Conservation (phyloP, 306 rosid species). For the Styphnolobium japonicum region DNA sequence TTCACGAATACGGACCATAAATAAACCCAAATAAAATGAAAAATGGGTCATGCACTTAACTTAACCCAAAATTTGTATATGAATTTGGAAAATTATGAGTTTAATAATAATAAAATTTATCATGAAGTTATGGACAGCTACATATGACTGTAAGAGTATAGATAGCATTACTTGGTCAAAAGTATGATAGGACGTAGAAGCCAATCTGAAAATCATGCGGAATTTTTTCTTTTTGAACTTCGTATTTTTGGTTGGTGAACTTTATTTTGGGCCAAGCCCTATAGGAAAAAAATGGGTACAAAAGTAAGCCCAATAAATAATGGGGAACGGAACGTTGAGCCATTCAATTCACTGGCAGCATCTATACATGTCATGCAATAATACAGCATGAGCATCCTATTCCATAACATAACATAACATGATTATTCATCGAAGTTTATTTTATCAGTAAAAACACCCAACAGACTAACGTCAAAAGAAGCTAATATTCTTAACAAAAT, state of each 20-base stretch:
- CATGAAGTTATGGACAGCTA: too few relatives aligned
- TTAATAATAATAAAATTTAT: too few relatives aligned
- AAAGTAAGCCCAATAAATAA: conserved; percentile 6
- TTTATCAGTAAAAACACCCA: background rate
- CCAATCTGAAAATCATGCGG: background rate
- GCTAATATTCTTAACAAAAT: too few relatives aligned
- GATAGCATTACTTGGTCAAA: conserved; percentile 3
- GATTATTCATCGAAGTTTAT: background rate
- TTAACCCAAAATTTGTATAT: too few relatives aligned
- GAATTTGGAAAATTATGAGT: too few relatives aligned
- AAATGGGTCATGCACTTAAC: too few relatives aligned
- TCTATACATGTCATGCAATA: conserved; percentile 10
- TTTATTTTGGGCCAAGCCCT: background rate
- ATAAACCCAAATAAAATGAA: background rate
- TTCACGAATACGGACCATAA: conserved; percentile 21
- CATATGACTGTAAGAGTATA: background rate
- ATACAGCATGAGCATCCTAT: conserved; percentile 3
- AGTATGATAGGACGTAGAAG: background rate
- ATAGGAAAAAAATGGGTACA: background rate
- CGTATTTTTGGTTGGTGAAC: conserved; percentile 16
- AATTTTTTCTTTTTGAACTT: background rate
- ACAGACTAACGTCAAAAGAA: too few relatives aligned
- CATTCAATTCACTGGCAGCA: conserved; percentile 35
- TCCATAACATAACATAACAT: background rate
- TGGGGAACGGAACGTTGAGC: conserved; percentile 1